phyloP scores from a whole-genome alignment of 768 basidiomycete genomes.

The Hortiboletus campestris region DNA sequence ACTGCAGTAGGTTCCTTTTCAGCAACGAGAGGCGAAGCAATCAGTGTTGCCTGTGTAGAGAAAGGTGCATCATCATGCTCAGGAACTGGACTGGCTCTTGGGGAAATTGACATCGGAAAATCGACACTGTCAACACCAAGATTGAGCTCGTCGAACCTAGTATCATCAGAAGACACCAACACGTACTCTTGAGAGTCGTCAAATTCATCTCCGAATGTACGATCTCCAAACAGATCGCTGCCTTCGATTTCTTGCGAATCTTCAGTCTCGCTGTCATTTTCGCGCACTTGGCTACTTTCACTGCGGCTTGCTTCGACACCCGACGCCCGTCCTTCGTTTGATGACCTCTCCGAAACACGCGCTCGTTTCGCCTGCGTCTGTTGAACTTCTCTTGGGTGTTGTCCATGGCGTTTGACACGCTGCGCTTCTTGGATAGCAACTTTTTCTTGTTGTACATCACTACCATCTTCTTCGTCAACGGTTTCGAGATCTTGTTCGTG shows the following conservation, averaged over 20 bases:
- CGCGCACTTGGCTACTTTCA: neutral
- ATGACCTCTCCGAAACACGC: constrained; percentile 1
- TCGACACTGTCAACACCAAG: constrained; percentile 1
- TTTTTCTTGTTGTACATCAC: neutral
- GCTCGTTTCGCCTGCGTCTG: constrained; percentile 13
- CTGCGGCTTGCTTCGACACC: neutral
- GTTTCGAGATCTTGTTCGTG: neutral
- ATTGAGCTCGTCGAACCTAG: neutral
- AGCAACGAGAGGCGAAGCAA: constrained; percentile 17
- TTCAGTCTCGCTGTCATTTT: neutral
- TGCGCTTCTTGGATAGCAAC: neutral
- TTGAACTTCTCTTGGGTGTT: neutral
- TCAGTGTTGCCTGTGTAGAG: constrained; percentile 27
- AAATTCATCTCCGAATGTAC: neutral
- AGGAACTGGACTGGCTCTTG: neutral
- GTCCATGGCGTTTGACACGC: constrained; percentile 14
- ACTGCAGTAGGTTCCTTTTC: neutral
- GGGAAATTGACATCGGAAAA: neutral
- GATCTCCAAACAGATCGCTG: constrained; percentile 25
- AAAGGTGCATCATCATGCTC: constrained; percentile 7
- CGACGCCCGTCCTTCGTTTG: neutral
- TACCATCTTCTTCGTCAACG: constrained; percentile 3
- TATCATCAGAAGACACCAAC: neutral
- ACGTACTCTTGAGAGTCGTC: constrained; percentile 14
- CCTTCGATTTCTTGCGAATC: constrained; percentile 12